Evolutionary conservation across 257 asterid genomes (phyloP).

Genomic region (Salvia hispanica): DNA sequence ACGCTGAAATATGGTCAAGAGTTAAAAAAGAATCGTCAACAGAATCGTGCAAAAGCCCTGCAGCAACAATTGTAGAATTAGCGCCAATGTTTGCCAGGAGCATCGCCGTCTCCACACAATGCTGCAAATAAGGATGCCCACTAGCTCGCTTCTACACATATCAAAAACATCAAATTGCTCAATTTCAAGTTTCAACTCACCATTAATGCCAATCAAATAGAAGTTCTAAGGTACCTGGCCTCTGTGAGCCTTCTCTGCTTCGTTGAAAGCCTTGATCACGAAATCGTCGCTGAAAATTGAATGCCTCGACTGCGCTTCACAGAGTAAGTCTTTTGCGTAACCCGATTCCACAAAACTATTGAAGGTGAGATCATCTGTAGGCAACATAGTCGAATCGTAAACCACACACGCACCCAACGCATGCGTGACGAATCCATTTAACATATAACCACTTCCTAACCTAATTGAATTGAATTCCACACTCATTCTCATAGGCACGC

Average conservation of each 20-base stretch:
- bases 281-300: slow-evolving; percentile 67
- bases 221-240: slow-evolving; percentile 66
- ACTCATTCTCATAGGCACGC: slow-evolving; percentile 51
- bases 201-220: neutral
- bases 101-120: slow-evolving; percentile 91
- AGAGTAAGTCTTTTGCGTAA: slow-evolving; percentile 65
- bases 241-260: slow-evolving; percentile 70
- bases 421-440: slow-evolving; percentile 66
- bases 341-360: slow-evolving; percentile 41
- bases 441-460: slow-evolving; percentile 55
- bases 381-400: slow-evolving; percentile 45
- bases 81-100: slow-evolving; percentile 83
- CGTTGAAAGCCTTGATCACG: slow-evolving; percentile 73
- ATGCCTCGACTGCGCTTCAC: slow-evolving; percentile 71
- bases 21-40: slow-evolving; percentile 80
- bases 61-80: slow-evolving; percentile 87
- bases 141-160: slow-evolving; percentile 72
- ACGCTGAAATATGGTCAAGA: slow-evolving; percentile 54
- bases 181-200: slow-evolving; percentile 12
- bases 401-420: slow-evolving; percentile 78
- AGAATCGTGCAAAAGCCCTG: slow-evolving; percentile 94
- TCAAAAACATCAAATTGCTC: slow-evolving; percentile 25
- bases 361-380: slow-evolving; percentile 77
- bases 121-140: slow-evolving; percentile 94
- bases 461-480: slow-evolving; percentile 52